These are phyloP conservation scores for Rhododendron mucronatum DNA, from an alignment of 148 eudicot species.

Conservation along the genomic window DNA sequence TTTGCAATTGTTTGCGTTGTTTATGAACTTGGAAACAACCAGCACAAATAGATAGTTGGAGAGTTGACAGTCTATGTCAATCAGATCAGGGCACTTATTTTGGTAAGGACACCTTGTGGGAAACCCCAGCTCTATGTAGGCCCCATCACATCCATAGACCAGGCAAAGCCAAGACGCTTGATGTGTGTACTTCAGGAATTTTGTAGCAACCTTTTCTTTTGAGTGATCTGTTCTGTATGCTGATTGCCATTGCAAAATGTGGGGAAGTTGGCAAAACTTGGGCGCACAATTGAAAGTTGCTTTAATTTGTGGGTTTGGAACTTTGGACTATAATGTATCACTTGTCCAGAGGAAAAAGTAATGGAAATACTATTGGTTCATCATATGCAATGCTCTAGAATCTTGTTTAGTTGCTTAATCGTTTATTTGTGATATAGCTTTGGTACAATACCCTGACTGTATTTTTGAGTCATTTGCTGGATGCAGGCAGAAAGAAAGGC, in stretches of 20 bases:
- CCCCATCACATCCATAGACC: neutral
- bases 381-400: neutral
- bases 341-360: neutral
- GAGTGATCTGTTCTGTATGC: neutral
- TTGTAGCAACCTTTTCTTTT: neutral
- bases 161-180: neutral
- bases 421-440: neutral
- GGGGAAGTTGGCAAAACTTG: neutral
- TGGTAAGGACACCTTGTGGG: neutral
- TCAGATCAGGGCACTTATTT: neutral
- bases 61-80: neutral
- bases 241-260: neutral
- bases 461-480: neutral
- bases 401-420: neutral
- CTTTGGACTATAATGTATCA: neutral
- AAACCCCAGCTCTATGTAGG: neutral
- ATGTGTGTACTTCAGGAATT: neutral
- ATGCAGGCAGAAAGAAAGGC: conserved; percentile 64
- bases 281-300: neutral
- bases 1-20: neutral
- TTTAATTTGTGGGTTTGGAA: neutral
- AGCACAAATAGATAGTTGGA: neutral
- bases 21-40: neutral
- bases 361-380: neutral
- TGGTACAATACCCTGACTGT: neutral